These are phyloP conservation scores for Mycena galericulata DNA, from an alignment of 768 basidiomycete species.

Conservation along the genomic window DNA sequence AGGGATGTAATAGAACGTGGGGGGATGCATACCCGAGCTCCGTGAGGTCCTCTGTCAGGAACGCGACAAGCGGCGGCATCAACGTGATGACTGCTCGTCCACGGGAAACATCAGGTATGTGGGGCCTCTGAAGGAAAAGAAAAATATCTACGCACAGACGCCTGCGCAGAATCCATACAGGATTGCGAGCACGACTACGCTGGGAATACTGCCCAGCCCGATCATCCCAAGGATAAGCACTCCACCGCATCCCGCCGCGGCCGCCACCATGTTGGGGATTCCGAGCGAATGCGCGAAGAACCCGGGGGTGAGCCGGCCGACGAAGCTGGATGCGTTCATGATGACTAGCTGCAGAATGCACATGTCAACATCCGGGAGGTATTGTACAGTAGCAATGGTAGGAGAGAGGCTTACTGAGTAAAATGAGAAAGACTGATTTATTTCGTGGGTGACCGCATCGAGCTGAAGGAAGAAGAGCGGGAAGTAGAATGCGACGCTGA, in stretches of 20 bases:
- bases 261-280: slow-evolving; percentile 43
- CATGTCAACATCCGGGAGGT: neutral
- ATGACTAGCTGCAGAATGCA: slow-evolving; percentile 47
- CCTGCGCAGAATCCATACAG: slow-evolving; percentile 51
- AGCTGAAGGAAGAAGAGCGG: slow-evolving; percentile 54
- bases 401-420: slow-evolving; percentile 50
- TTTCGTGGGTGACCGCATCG: slow-evolving; percentile 44
- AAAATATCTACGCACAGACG: slow-evolving; percentile 47
- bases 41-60: slow-evolving; percentile 44
- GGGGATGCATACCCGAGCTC: slow-evolving; percentile 52
- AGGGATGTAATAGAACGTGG: neutral
- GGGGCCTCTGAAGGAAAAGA: too few relatives aligned
- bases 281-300: slow-evolving; percentile 46
- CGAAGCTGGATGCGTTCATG: slow-evolving; percentile 50
- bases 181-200: slow-evolving; percentile 42
- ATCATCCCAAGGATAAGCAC: slow-evolving; percentile 51
- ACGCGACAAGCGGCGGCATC: slow-evolving; percentile 44
- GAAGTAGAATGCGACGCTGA: slow-evolving; percentile 39
- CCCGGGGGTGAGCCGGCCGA: slow-evolving; percentile 52
- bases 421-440: slow-evolving; percentile 47
- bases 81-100: slow-evolving; percentile 48
- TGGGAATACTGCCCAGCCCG: slow-evolving; percentile 35
- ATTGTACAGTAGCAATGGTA: too few relatives aligned
- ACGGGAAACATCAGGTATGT: too few relatives aligned
- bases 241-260: slow-evolving; percentile 35